Percentiles rank a stretch among this genome's conserved stretches.
phyloP scores from a whole-genome alignment of 75 land plant genomes.

The Pinus taeda region DNA sequence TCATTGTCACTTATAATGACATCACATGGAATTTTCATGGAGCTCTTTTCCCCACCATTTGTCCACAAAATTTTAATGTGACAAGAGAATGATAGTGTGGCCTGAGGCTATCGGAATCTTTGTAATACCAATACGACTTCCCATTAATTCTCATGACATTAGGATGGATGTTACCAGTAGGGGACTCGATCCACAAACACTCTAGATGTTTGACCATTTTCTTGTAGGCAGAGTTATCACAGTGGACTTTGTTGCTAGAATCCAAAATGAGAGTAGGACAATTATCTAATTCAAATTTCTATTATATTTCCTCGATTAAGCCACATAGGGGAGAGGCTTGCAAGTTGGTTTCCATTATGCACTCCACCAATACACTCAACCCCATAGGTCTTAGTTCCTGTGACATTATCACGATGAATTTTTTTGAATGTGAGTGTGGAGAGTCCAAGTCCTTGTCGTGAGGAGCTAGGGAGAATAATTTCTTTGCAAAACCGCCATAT shows the following conservation, averaged over 20 bases:
- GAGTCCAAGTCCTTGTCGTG: too few species aligned
- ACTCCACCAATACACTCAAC: constrained; percentile 56
- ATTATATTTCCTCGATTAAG: constrained; percentile 53
- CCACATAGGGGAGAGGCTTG: constrained; percentile 5
- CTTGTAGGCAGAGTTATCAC: constrained; percentile 87
- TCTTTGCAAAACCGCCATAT: neutral
- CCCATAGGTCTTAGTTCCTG: constrained; percentile 74
- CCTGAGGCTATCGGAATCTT: neutral
- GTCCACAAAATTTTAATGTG: constrained; percentile 75
- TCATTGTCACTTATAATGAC: constrained; percentile 34
- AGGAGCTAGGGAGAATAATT: neutral
- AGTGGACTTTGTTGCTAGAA: constrained; percentile 50
- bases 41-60: constrained; percentile 36
- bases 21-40: constrained; percentile 59
- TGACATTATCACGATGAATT: constrained; percentile 46
- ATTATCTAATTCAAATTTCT: constrained; percentile 55
- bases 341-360: constrained; percentile 23
- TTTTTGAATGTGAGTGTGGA: too few species aligned
- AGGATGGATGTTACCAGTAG: neutral
- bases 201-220: constrained; percentile 89
- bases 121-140: constrained; percentile 42
- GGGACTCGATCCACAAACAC: constrained; percentile 64
- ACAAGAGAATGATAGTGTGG: constrained; percentile 51
- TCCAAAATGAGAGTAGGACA: constrained; percentile 81
- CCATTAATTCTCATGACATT: constrained; percentile 55